Conservation (phyloP, 2,329 filamentous ascomycete genomes). For the Fusarium multiceps region DNA sequence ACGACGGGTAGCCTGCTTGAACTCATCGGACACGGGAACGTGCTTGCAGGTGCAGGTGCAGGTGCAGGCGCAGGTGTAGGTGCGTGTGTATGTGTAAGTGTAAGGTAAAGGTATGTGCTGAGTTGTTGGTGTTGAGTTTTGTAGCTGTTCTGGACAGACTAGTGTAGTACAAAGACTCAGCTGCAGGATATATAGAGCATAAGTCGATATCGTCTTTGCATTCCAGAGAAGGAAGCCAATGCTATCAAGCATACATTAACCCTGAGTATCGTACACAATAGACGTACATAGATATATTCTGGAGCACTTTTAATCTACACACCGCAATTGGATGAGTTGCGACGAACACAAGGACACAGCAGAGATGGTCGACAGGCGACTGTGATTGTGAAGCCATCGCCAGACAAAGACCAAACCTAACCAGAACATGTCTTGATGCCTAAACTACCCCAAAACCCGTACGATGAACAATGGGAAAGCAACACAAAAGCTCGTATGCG, state of each 20-base stretch:
- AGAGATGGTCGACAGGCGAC: slow-evolving; percentile 8
- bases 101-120: not conserved
- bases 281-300: not conserved
- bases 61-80: not conserved
- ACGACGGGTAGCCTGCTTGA: slow-evolving; percentile 46
- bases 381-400: slow-evolving; percentile 20
- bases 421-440: slow-evolving; percentile 39
- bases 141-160: slow-evolving; percentile 3
- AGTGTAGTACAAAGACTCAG: not conserved
- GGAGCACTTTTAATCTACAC: not conserved
- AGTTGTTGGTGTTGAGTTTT: slow-evolving; percentile 22
- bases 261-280: not conserved
- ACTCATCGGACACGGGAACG: slow-evolving; percentile 47
- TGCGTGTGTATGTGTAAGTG: slow-evolving; percentile 16
- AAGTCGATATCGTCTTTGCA: not conserved
- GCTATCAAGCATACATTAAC: not conserved
- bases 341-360: slow-evolving; percentile 11
- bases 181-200: not conserved
- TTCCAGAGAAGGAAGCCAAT: not conserved
- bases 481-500: slow-evolving; percentile 41
- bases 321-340: not conserved
- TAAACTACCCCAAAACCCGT: slow-evolving; percentile 24
- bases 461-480: slow-evolving; percentile 2
- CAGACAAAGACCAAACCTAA: not conserved
- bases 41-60: slow-evolving; percentile 33